Base-by-base conservation (phyloP, 805 yeast genomes). In the Kazachstania psychrophila region DNA sequence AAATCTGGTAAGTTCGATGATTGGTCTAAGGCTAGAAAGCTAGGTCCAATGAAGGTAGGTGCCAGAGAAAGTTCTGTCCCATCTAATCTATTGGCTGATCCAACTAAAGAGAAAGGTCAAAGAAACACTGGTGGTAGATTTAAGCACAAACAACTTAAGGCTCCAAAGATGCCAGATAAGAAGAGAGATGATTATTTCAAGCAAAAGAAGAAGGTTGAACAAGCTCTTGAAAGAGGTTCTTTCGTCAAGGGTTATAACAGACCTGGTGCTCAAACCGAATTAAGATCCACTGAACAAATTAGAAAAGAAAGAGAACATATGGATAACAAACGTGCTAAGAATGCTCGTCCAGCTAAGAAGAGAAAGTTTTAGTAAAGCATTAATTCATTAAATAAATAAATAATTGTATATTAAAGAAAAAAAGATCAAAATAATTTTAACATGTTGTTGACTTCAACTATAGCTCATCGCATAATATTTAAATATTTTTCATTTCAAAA, bases 151-250 rank as follows among this genome's bases (percentile, higher is more conserved):
- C 74, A 73, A 52, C 65, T 65, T 32, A 72, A 73, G 42, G 88
- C 96, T 2, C 99, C 99, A 28, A 83, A 77, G 54, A 62, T 79
- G 28, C 96, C 98, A n/a, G 96, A 87, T 53, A 86, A 73, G 61
- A 76, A 67, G 48, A 76, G 97, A 63, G 96, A 88, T 54, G 88
- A 92, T 61, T 92, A 73, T 62, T 71, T 76, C 41, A 69, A 69
- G 45, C 96, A 89, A 58, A 77, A 82, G 73, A 77, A 77, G 66
- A 79, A 82, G 63, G 89, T 84, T 33, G 75, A 73, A 36, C 75
- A 74, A 48, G 97, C 97, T 3, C 52, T 78, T 40, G 94, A 79
- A 8, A 65, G 75, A 33, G 96, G 96, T 33, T 56, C 73, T 22
- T 56, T 59, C 7, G 84, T 86, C 37, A 84, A 79, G 64, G 94